Conservation (phyloP, 2,329 filamentous ascomycete genomes). For the Aspergillus eucalypticola region DNA sequence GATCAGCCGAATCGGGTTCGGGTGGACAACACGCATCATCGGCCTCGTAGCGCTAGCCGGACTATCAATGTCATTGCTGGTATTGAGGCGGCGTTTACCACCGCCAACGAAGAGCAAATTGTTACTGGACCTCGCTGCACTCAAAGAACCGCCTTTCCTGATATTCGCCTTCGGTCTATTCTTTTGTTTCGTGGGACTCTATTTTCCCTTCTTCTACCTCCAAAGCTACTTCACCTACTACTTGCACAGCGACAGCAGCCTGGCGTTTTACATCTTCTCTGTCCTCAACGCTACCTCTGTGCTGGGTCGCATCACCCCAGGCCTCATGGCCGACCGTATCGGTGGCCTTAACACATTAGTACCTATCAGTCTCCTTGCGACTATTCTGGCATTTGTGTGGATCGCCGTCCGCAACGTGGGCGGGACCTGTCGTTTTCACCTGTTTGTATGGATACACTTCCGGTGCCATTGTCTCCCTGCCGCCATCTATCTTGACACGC, state of each 20-base stretch:
- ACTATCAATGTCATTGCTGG: constrained; percentile 27
- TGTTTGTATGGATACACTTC: constrained; percentile 44
- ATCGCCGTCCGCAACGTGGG: constrained; percentile 29
- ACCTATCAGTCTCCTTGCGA: constrained; percentile 28
- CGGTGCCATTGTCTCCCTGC: constrained; percentile 43
- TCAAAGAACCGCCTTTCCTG: constrained; percentile 41
- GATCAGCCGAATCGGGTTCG: constrained; percentile 55
- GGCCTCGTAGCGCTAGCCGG: constrained; percentile 63
- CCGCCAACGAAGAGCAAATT: constrained; percentile 29
- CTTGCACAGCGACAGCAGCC: constrained; percentile 46
- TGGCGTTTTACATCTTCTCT: constrained; percentile 61
- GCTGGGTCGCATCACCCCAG: constrained; percentile 54
- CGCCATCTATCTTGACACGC: constrained; percentile 34
- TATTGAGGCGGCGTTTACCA: constrained; percentile 15
- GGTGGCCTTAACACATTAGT: constrained; percentile 49
- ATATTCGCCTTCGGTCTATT: constrained; percentile 44
- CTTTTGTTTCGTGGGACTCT: constrained; percentile 44
- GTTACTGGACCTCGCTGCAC: constrained; percentile 39
- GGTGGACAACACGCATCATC: constrained; percentile 59
- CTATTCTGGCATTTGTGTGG: constrained; percentile 36
- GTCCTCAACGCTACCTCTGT: constrained; percentile 58
- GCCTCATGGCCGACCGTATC: constrained; percentile 51
- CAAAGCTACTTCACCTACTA: constrained; percentile 53
- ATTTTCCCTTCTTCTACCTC: constrained; percentile 54
- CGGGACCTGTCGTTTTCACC: constrained; percentile 35